Conservation (phyloP, 1,139 yeast species). For the Trichomonascaceae sp. region DNA sequence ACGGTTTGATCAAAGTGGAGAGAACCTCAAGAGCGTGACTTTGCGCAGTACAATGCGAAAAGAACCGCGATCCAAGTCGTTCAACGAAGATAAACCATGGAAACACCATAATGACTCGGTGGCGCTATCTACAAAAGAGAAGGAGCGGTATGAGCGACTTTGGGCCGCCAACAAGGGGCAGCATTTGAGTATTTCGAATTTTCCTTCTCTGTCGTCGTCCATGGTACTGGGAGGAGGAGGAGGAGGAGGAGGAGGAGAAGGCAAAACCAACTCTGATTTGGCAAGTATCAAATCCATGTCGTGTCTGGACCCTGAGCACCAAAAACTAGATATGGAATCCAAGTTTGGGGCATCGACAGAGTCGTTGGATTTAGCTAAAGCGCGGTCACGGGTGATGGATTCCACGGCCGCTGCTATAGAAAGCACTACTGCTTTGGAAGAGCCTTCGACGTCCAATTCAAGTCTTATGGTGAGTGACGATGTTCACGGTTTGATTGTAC, state of each 20-base stretch:
- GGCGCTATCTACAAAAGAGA: constrained; percentile 54
- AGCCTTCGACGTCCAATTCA: neutral
- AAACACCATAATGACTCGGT: constrained; percentile 61
- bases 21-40: neutral
- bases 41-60: constrained; percentile 45
- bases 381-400: too few relatives aligned
- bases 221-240: too few relatives aligned
- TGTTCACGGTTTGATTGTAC: constrained; percentile 57
- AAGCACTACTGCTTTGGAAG: neutral
- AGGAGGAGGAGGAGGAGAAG: too few relatives aligned
- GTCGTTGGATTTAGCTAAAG: neutral
- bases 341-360: neutral
- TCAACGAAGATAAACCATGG: constrained; percentile 94
- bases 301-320: too few relatives aligned
- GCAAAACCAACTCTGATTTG: neutral
- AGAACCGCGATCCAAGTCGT: constrained; percentile 36
- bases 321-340: neutral
- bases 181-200: neutral
- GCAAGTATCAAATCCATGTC: neutral
- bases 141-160: constrained; percentile 80
- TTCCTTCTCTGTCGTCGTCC: neutral
- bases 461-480: constrained; percentile 22
- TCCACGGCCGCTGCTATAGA: constrained; percentile 1
- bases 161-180: constrained; percentile 79
- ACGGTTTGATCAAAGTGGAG: neutral